A percentile compares a stretch with the other conserved stretches of the same genome.
Evolutionary conservation across 1,284 basidiomycete genomes (phyloP).

Genomic region (Leccinum colubrinum): DNA sequence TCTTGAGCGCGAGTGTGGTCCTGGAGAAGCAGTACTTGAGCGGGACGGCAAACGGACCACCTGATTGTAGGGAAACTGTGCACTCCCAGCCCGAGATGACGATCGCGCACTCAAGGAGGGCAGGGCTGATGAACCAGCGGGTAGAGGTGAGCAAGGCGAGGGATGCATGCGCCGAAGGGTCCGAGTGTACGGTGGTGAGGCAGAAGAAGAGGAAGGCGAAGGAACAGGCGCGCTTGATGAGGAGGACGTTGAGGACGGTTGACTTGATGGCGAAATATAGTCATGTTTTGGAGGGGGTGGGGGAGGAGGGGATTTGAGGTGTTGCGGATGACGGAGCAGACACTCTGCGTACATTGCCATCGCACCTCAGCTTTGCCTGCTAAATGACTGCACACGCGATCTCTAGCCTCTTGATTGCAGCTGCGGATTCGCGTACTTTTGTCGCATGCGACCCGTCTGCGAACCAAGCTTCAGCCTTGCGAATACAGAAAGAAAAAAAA

Average conservation of each 20-base stretch:
- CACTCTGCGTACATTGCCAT: too few relatives aligned
- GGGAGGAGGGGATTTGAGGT: too few relatives aligned
- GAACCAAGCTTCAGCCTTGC: neutral
- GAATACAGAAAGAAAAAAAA: neutral
- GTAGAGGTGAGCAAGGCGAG: conserved; percentile 66
- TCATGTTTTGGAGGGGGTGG: too few relatives aligned
- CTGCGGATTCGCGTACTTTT: neutral
- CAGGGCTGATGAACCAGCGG: too few relatives aligned
- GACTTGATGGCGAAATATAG: too few relatives aligned
- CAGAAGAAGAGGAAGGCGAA: neutral
- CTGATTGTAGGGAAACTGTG: conserved; percentile 55
- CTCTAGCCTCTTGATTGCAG: too few relatives aligned
- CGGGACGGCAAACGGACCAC: too few relatives aligned
- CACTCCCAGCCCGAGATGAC: conserved; percentile 66
- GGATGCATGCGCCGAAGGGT: conserved; percentile 22
- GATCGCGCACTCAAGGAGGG: conserved; percentile 82
- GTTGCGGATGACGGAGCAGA: too few relatives aligned
- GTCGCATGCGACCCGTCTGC: neutral
- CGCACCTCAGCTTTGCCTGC: too few relatives aligned
- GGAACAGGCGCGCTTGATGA: too few relatives aligned
- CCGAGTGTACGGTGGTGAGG: conserved; percentile 26
- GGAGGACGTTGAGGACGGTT: too few relatives aligned
- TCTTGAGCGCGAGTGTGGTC: conserved; percentile 50
- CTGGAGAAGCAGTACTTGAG: conserved; percentile 58
- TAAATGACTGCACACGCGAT: too few relatives aligned